Evolutionary conservation across 2,329 filamentous ascomycete species (phyloP).

Genomic region (Daldinia eschscholtzii): DNA sequence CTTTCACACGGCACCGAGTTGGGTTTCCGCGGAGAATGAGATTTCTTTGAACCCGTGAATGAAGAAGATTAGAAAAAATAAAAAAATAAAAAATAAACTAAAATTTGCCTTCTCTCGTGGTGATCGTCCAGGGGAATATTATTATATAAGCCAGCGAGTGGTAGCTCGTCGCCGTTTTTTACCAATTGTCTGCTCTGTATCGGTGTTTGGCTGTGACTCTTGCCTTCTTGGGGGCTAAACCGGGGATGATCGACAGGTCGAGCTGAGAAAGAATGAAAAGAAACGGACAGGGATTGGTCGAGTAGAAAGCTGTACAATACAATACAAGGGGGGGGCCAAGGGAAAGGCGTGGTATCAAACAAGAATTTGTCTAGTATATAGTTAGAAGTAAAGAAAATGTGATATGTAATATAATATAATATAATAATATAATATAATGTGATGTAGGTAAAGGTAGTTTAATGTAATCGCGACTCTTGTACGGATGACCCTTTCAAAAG

Average conservation of each 20-base stretch:
- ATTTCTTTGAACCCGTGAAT: neutral
- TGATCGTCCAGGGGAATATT: neutral
- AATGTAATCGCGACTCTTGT: slow-evolving; percentile 11
- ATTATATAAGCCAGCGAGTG: neutral
- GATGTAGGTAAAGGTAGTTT: neutral
- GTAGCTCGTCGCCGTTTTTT: slow-evolving; percentile 3
- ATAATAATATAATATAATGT: too few species aligned
- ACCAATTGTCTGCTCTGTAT: neutral
- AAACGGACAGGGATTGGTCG: slow-evolving; percentile 23
- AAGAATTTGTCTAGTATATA: neutral
- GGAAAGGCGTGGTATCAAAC: neutral
- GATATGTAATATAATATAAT: neutral
- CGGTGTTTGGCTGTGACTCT: neutral
- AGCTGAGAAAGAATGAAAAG: slow-evolving; percentile 21
- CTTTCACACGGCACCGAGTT: neutral
- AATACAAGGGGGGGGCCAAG: neutral
- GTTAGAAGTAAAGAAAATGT: neutral
- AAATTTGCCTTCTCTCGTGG: slow-evolving; percentile 2
- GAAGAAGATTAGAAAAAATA: neutral
- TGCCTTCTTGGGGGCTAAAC: slow-evolving; percentile 10
- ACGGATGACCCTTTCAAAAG: too few species aligned
- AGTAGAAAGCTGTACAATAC: neutral
- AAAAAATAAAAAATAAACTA: neutral
- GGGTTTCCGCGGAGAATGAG: slow-evolving; percentile 14
- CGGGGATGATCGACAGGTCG: slow-evolving; percentile 30